These are phyloP conservation scores for Arabis hirsuta DNA, from an alignment of 345 rosid genomes.

Conservation along the genomic window DNA sequence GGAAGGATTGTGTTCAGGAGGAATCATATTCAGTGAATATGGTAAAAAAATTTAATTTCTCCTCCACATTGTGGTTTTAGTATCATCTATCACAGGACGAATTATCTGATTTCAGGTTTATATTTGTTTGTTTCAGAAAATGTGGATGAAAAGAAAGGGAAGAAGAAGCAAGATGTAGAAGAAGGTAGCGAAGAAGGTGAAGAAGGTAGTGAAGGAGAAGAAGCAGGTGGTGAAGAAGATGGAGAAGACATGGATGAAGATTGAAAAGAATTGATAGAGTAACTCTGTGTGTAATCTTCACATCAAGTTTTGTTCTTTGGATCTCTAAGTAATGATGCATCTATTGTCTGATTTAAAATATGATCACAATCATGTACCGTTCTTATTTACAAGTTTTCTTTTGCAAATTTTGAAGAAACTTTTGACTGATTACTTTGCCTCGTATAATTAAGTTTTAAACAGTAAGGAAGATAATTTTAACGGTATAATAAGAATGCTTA, in stretches of 20 bases:
- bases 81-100: neutral
- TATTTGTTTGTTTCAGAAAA: constrained; percentile 37
- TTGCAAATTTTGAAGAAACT: too few relatives aligned
- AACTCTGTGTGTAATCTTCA: constrained; percentile 19
- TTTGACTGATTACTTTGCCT: too few relatives aligned
- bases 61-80: neutral
- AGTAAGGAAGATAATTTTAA: too few relatives aligned
- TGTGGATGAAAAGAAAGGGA: constrained; percentile 40
- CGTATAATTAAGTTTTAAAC: too few relatives aligned
- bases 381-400: neutral
- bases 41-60: constrained; percentile 46
- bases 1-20: constrained; percentile 89
- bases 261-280: constrained; percentile 9
- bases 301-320: constrained; percentile 32
- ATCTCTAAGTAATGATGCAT: neutral
- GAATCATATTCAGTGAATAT: constrained; percentile 69
- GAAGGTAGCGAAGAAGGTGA: constrained; percentile 23
- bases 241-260: constrained; percentile 46
- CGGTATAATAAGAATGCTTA: too few relatives aligned
- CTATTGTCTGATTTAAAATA: constrained; percentile 1
- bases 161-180: constrained; percentile 28
- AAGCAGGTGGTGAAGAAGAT: constrained; percentile 36
- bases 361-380: neutral
- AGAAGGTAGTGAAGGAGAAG: constrained; percentile 33
- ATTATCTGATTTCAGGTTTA: neutral